Percentiles rank a stretch among this genome's conserved stretches.
phyloP scores from a whole-genome alignment of 1,139 yeast species.

The Barnettozyma hawaiiensis region DNA sequence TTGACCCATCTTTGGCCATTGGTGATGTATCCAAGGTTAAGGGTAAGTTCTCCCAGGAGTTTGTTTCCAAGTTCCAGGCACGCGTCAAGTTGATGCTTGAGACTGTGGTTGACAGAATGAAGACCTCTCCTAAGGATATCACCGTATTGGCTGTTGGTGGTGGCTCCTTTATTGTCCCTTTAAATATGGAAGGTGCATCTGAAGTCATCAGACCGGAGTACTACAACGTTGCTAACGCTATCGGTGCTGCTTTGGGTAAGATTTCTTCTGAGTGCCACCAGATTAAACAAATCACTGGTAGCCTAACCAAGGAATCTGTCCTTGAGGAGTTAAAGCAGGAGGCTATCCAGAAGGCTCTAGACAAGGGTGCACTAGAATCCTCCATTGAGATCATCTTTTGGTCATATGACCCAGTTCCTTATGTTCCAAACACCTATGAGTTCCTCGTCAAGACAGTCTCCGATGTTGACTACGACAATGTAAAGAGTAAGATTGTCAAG shows the following conservation, averaged over 20 bases:
- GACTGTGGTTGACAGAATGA: background rate
- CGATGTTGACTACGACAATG: background rate
- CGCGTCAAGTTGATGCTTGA: background rate
- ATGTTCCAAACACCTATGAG: background rate
- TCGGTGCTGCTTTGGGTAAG: background rate
- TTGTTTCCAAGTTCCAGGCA: background rate
- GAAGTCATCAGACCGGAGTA: background rate
- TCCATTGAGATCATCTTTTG: background rate
- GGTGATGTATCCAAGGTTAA: background rate
- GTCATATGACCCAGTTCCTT: background rate
- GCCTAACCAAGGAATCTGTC: background rate
- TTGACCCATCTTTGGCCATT: background rate
- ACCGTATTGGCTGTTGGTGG: background rate
- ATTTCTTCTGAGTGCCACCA: background rate
- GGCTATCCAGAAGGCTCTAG: background rate
- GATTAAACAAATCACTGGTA: background rate
- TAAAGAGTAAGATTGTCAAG: background rate
- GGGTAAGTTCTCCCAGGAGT: background rate
- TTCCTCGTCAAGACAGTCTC: background rate
- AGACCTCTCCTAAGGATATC: background rate
- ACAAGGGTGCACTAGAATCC: background rate
- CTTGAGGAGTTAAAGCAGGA: background rate
- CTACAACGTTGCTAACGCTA: background rate
- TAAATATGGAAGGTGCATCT: background rate
- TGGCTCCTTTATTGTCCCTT: background rate